Base-by-base conservation (phyloP, 345 rosid genomes). In the Reutealis trisperma region DNA sequence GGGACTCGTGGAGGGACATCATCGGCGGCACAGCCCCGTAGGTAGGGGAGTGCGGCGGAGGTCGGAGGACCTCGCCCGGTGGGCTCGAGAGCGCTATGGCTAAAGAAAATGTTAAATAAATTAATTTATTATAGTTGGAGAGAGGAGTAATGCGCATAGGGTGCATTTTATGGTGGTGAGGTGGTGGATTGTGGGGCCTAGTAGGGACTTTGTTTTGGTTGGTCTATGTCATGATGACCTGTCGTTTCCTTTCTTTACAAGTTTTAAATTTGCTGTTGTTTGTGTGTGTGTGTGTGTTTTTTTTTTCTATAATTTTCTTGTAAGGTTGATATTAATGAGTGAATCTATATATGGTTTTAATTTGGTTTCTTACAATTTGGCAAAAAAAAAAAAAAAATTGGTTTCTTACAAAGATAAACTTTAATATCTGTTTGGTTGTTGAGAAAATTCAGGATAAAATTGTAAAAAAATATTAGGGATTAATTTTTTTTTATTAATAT, bases 21-120 rank as follows among this genome's bases (percentile, higher is more conserved):
- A n/a, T 12, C 21, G 0, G 59, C 5, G 45, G 59, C 68, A 71
- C 72, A 21, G 72, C 63, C 76, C 71, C 83, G 3, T 27, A 24
- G 3, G 61, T 0, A 5, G 62, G 52, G 72, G 63, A 41, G n/a
- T 6, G 73, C 79, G 74, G 77, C 83, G 73, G 79, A 80, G 83
- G 83, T 71, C 79, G 79, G 76, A 25, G 57, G 83, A 75, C 83
- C 83, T 80, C 73, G 77, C 83, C 76, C 24, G 72, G 42, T 19
- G 58, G 16, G 61, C 30, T 47, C 13, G 74, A 61, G 82, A 73
- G 77, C 82, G 55, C 74, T 59, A 67, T 68, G 74, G 78, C 82
- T 67, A 12, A 2, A 16, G 74, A n/a, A 63, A 71, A 21, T 37
- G 41, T 51, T 13, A 22, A 13, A 67, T 10, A n/a, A n/a, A 22